phyloP scores from a whole-genome alignment of 169 alveolate species.

The Plasmodium sp. region DNA sequence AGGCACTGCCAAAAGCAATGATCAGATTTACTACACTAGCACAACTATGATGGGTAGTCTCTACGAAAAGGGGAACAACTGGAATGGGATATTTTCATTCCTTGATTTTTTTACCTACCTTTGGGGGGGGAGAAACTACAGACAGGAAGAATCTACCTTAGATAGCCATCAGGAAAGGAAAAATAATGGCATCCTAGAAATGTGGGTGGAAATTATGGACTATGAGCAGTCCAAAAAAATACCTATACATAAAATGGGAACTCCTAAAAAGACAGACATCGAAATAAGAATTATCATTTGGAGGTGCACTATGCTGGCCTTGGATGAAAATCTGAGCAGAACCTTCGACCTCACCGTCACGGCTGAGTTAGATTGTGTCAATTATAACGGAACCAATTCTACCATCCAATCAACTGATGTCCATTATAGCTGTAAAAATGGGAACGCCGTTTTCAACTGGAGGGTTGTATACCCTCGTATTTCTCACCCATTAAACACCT shows the following conservation, averaged over 20 bases:
- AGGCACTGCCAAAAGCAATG: not conserved
- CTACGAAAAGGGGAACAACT: slow-evolving; percentile 37
- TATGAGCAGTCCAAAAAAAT: slow-evolving; percentile 83
- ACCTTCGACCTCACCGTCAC: slow-evolving; percentile 83
- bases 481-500: slow-evolving; percentile 90
- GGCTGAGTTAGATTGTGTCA: slow-evolving; percentile 89
- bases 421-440: slow-evolving; percentile 91
- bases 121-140: not conserved
- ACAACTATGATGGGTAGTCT: slow-evolving; percentile 38
- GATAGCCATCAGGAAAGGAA: slow-evolving; percentile 9
- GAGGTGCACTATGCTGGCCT: slow-evolving; percentile 76
- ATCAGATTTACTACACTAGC: slow-evolving; percentile 71
- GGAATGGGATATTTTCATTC: slow-evolving; percentile 71
- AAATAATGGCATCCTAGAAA: slow-evolving; percentile 81
- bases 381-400: slow-evolving; percentile 84
- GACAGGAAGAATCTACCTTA: not conserved
- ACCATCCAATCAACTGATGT: slow-evolving; percentile 91
- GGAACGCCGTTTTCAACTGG: slow-evolving; percentile 93
- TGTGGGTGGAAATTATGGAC: slow-evolving; percentile 89
- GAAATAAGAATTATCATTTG: slow-evolving; percentile 85
- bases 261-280: slow-evolving; percentile 86
- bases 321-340: slow-evolving; percentile 73
- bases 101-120: slow-evolving; percentile 32
- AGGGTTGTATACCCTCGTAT: slow-evolving; percentile 90
- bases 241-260: slow-evolving; percentile 82